Conservation (phyloP, 768 basidiomycete species). For the Pleurotus ostreatus region DNA sequence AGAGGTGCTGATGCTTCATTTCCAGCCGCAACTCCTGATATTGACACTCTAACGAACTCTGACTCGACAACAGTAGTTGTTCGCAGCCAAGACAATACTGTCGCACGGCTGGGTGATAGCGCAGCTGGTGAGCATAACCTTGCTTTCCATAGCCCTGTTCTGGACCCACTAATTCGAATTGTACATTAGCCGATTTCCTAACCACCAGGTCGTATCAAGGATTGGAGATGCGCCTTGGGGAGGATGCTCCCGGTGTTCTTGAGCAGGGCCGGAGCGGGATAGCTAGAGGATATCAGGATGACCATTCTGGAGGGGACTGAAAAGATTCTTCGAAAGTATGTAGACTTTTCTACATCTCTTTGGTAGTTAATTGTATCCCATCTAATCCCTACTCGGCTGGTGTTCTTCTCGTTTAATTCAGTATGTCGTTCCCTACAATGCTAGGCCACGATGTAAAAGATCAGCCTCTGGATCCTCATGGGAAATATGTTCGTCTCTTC, state of each 20-base stretch:
- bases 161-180: background rate
- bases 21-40: slow-evolving; percentile 3
- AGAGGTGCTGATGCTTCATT: background rate
- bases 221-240: slow-evolving; percentile 70
- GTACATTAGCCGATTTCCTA: slow-evolving; percentile 58
- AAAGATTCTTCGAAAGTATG: too few species aligned
- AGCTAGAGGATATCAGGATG: slow-evolving; percentile 80
- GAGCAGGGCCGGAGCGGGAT: slow-evolving; percentile 91
- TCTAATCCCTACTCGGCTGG: too few species aligned
- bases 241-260: slow-evolving; percentile 75
- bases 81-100: slow-evolving; percentile 59
- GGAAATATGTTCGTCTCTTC: too few species aligned
- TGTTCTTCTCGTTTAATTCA: too few species aligned
- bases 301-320: slow-evolving; percentile 18
- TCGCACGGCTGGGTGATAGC: slow-evolving; percentile 56
- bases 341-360: too few species aligned
- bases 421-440: too few species aligned
- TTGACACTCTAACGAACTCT: slow-evolving; percentile 12
- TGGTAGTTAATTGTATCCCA: too few species aligned
- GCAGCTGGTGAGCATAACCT: slow-evolving; percentile 56
- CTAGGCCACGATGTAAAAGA: too few species aligned
- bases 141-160: background rate
- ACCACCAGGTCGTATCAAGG: slow-evolving; percentile 71
- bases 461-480: too few species aligned
- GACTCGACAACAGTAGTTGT: slow-evolving; percentile 45